These are phyloP conservation scores for Pinus taeda DNA, from an alignment of 75 land plant genomes.

Conservation along the genomic window DNA sequence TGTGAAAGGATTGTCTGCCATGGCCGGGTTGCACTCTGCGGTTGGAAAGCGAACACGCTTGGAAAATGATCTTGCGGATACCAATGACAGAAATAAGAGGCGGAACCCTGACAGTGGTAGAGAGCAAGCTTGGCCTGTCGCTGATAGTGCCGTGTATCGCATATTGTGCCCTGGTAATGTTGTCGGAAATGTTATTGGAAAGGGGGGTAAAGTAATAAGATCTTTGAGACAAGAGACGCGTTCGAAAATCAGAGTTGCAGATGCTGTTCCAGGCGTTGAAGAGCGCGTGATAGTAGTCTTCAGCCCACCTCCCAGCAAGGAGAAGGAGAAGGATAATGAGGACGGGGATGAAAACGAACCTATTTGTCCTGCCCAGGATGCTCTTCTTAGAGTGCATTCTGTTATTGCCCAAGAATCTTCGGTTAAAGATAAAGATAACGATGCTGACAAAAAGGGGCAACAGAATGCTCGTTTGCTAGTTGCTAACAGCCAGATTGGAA, in stretches of 20 bases:
- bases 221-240: constrained; percentile 60
- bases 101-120: too few relatives aligned
- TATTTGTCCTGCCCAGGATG: constrained; percentile 70
- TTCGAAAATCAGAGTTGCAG: constrained; percentile 74
- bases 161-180: constrained; percentile 64
- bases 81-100: too few relatives aligned
- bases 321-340: not conserved
- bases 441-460: constrained; percentile 21
- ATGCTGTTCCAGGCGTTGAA: constrained; percentile 66
- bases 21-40: too few relatives aligned
- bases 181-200: constrained; percentile 79
- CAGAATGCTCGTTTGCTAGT: constrained; percentile 66
- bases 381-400: constrained; percentile 61
- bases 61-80: too few relatives aligned
- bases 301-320: constrained; percentile 20
- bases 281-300: constrained; percentile 72
- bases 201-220: constrained; percentile 77
- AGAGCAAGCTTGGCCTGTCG: not conserved
- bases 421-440: constrained; percentile 8
- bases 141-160: constrained; percentile 58
- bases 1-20: too few relatives aligned
- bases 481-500: constrained; percentile 73
- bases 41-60: too few relatives aligned
- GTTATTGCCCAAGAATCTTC: constrained; percentile 32
- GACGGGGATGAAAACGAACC: constrained; percentile 24